Evolutionary conservation across 352 stramenopile species (phyloP), one percentile per base, ranked within the genome.

Genomic region (Albugo laibachii): DNA sequence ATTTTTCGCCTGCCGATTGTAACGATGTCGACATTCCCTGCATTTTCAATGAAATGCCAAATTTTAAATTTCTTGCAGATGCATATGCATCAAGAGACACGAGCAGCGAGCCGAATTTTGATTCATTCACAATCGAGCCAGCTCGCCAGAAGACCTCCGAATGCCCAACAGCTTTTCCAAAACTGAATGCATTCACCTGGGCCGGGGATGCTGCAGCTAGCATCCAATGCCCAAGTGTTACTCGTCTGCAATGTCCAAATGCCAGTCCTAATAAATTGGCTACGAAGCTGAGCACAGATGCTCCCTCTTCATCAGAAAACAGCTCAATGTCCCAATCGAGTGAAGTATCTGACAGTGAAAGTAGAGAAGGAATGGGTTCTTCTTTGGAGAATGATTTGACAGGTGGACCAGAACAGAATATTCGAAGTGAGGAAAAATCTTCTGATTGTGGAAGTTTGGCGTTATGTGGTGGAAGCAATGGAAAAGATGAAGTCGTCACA

Each of bases 1-100:
- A 87, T 62, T 92, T 78, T 47, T 63, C 61, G 11, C 80, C 80
- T 12, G 63, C 56, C 12, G 48, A 74, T 50, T 93, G 80, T 45
- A 68, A 92, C 45, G 66, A 85, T 51, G 46, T 50, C 0, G 59
- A 48, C 21, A 63, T 57, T 0, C 18, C 56, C 38, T 94, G 80
- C 54, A 51, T 48, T n/a, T 93, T 74, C 49, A 72, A 71, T 18
- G 57, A 51, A 19, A 87, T 85, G 66, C 81, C 79, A 16, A 85
- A 87, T 53, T 92, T 72, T 62, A 45, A 87, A 19, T 60, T 58
- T 47, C 56, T 94, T 8, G 53, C 62, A 11, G 53, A 51, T 18
- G 46, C 76, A 50, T 88, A 74, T 47, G 44, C 46, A 11, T 47
- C 55, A 12, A 62, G 51, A 0, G 46, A 60, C 43, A 53, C 45